These are phyloP conservation scores for Seminavis robusta DNA, from an alignment of 108 stramenopile species.

Conservation along the genomic window DNA sequence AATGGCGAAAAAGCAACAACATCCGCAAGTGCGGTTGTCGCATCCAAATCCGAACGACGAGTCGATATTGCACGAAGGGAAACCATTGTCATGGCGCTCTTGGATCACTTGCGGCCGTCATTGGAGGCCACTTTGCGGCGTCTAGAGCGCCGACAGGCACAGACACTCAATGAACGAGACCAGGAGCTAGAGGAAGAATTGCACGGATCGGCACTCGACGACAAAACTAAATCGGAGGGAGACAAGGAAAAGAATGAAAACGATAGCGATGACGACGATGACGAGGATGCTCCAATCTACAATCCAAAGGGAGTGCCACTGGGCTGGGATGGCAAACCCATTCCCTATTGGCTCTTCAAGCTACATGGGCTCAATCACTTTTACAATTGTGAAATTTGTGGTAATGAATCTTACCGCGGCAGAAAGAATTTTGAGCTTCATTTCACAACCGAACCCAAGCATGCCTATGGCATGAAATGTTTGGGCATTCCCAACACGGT, in stretches of 20 bases:
- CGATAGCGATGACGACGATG: constrained; percentile 72
- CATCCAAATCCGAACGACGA: constrained; percentile 45
- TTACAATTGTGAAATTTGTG: constrained; percentile 98
- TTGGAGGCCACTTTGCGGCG: constrained; percentile 85
- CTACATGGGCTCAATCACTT: constrained; percentile 98
- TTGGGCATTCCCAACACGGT: constrained; percentile 98
- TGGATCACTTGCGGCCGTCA: constrained; percentile 84
- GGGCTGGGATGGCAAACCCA: constrained; percentile 99
- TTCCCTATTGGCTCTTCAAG: constrained; percentile 99
- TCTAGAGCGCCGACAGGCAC: constrained; percentile 87
- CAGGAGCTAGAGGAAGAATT: constrained; percentile 85
- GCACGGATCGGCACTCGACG: constrained; percentile 30
- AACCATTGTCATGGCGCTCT: constrained; percentile 65
- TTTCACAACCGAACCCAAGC: constrained; percentile 96
- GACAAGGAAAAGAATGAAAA: constrained; percentile 36
- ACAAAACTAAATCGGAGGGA: constrained; percentile 16
- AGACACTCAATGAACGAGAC: constrained; percentile 90
- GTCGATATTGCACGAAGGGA: constrained; percentile 75
- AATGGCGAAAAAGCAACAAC: constrained; percentile 5
- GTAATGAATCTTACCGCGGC: constrained; percentile 94
- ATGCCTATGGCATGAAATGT: constrained; percentile 96
- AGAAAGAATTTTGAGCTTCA: constrained; percentile 92
- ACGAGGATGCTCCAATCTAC: constrained; percentile 96
- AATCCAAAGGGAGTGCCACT: constrained; percentile 98
- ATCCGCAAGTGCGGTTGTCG: constrained; percentile 4